These are phyloP conservation scores for Calonectria leucothoes DNA, from an alignment of 2,329 filamentous ascomycete species.

Conservation along the genomic window DNA sequence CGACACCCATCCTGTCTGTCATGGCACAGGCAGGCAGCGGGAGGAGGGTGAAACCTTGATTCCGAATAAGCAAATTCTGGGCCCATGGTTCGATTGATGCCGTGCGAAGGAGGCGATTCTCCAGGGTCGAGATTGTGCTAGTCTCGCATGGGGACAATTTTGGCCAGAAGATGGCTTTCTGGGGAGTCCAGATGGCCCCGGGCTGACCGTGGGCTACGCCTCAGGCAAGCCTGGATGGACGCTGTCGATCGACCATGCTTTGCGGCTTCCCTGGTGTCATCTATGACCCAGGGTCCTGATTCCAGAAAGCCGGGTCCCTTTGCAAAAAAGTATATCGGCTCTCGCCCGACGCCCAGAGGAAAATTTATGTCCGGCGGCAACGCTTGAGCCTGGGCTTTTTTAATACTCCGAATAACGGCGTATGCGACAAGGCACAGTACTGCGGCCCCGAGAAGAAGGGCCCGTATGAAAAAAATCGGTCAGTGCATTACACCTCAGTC, in stretches of 20 bases:
- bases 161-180: background rate
- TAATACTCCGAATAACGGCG: background rate
- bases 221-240: slow-evolving; percentile 2
- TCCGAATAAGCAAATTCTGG: slow-evolving; percentile 11
- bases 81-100: slow-evolving; percentile 12
- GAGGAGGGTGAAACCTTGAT: slow-evolving; percentile 9
- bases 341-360: background rate
- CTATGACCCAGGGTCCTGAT: background rate
- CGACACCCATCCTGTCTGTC: background rate
- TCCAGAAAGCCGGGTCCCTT: background rate
- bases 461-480: background rate
- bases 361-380: background rate
- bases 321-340: slow-evolving; percentile 5
- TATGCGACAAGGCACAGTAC: background rate
- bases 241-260: slow-evolving; percentile 2
- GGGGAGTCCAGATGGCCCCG: slow-evolving; percentile 4
- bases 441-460: background rate
- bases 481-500: background rate
- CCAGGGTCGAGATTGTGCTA: slow-evolving; percentile 3
- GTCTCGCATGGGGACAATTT: background rate
- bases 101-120: background rate
- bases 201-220: background rate
- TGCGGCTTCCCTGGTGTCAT: slow-evolving; percentile 3
- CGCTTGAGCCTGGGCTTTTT: background rate
- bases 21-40: background rate